phyloP scores from a whole-genome alignment of 805 yeast genomes.

The Wickerhamiella siamensis region DNA sequence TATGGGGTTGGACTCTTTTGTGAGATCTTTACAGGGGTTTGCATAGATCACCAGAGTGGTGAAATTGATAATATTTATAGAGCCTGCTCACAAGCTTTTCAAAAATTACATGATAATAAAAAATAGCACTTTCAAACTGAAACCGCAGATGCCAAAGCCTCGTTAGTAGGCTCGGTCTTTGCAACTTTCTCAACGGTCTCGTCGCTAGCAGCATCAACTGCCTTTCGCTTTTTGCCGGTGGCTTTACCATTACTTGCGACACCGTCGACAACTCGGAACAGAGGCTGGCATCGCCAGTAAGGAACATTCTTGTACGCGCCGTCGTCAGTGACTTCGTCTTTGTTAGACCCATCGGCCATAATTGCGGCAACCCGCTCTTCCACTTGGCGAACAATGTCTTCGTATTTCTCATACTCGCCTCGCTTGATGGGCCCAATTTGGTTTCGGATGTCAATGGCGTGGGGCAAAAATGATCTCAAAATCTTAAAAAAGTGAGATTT shows the following conservation, averaged over 20 bases:
- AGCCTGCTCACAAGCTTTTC: neutral
- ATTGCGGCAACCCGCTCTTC: slow-evolving; percentile 51
- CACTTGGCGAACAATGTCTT: slow-evolving; percentile 45
- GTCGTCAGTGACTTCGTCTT: slow-evolving; percentile 46
- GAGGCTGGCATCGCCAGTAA: slow-evolving; percentile 94
- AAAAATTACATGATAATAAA: neutral
- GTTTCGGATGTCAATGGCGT: slow-evolving; percentile 66
- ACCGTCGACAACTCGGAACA: slow-evolving; percentile 82
- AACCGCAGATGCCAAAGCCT: neutral
- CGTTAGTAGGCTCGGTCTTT: neutral
- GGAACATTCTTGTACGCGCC: slow-evolving; percentile 72
- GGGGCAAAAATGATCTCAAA: slow-evolving; percentile 62
- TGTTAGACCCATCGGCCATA: slow-evolving; percentile 37
- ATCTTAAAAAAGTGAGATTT: slow-evolving; percentile 86
- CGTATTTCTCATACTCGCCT: slow-evolving; percentile 36
- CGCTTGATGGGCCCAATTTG: slow-evolving; percentile 43
- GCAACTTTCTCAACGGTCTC: slow-evolving; percentile 1
- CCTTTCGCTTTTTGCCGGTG: slow-evolving; percentile 3
- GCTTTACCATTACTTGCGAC: slow-evolving; percentile 26
- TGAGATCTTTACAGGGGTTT: slow-evolving; percentile 24
- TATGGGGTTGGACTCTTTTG: slow-evolving; percentile 38
- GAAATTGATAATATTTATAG: neutral
- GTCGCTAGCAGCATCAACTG: neutral
- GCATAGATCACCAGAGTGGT: neutral
- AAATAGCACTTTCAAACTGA: neutral